Evolutionary conservation across 306 rosid species (phyloP), one percentile per base, ranked within the genome.

Genomic region (Trichosanthes cucumerina): DNA sequence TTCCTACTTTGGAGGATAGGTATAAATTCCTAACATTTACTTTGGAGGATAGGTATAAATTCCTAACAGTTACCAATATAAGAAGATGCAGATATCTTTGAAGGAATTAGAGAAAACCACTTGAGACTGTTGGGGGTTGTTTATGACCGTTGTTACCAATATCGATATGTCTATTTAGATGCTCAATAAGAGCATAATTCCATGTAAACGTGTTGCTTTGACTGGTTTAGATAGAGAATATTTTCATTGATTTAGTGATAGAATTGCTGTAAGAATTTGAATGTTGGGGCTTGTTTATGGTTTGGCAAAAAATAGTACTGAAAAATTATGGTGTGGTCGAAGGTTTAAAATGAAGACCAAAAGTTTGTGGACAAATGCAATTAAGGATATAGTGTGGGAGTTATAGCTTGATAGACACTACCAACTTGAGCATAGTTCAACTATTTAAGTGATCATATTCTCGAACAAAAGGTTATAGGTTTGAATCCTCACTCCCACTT

Each of bases 1-100:
- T 82, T 82, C 97, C 88, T 79, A 81, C 96, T 79, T 88, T 92
- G 41, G 98, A 95, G 65, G 90, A 92, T 68, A 92, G 99, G 99
- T 90, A 74, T 58, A 47, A 77, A 23, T 76, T 14, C 80, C 63
- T 77, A 26, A 58, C 23, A 28, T 74, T 47, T 12, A 7, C 6
- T 44, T 24, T 21, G n/a, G n/a, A n/a, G n/a, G n/a, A n/a, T n/a
- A n/a, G n/a, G n/a, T n/a, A n/a, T n/a, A n/a, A n/a, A n/a, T n/a
- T n/a, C n/a, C n/a, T n/a, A n/a, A n/a, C n/a, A n/a, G n/a, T n/a
- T n/a, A n/a, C n/a, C n/a, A n/a, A n/a, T n/a, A n/a, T n/a, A n/a
- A n/a, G n/a, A n/a, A n/a, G n/a, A n/a, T n/a, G n/a, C n/a, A n/a
- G n/a, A n/a, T n/a, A n/a, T n/a, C n/a, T n/a, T n/a, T n/a, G n/a